Evolutionary conservation across 1,284 basidiomycete species (phyloP), one percentile per base, ranked within the genome.

Genomic region (Ustilago bromivora): DNA sequence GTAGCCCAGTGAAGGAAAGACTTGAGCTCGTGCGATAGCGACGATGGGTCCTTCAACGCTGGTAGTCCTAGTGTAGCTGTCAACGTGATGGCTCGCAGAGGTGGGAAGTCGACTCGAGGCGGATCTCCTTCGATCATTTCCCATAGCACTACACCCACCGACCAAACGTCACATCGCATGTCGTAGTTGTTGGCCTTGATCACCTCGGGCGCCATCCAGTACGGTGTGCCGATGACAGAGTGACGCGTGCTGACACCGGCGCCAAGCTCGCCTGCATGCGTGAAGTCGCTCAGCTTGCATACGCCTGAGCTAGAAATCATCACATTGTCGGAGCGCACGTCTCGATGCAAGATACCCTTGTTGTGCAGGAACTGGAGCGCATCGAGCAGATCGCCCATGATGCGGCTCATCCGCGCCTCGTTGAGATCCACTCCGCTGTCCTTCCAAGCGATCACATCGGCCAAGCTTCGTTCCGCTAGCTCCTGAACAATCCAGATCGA

Each of bases 171-270:
- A 55, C 75, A 78, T 10, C 71, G 68, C 43, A 62, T 52, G 35
- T 75, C 81, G 69, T 83, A 83, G 17, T 60, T 58, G 58, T 78
- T 58, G 5, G 77, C 79, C 49, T 70, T 77, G 57, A 82, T 76
- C 71, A 83, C 78, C 49, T 83, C 82, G n/a, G 82, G 82, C 36
- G 80, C 78, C 82, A 83, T 83, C 80, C 80, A 83, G 69, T 83
- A 82, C 52, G 82, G 74, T 52, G 81, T 82, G 2, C 81, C 81
- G 6, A 82, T 66, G 23, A 82, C 78, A 35, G 71, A 76, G n/a
- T 64, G 63, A n/a, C 76, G 64, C 56, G 57, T 57, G 15, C 10
- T 58, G 17, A 61, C 62, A 0, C 62, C 67, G 6, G 54, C 56
- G 17, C 67, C 58, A 17, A 81, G 70, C 61, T 79, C 65, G 47